A percentile compares a stretch with the other conserved stretches of the same genome.
phyloP scores from a whole-genome alignment of 2,329 filamentous ascomycete species.

The Hymenoscyphus albidus region DNA sequence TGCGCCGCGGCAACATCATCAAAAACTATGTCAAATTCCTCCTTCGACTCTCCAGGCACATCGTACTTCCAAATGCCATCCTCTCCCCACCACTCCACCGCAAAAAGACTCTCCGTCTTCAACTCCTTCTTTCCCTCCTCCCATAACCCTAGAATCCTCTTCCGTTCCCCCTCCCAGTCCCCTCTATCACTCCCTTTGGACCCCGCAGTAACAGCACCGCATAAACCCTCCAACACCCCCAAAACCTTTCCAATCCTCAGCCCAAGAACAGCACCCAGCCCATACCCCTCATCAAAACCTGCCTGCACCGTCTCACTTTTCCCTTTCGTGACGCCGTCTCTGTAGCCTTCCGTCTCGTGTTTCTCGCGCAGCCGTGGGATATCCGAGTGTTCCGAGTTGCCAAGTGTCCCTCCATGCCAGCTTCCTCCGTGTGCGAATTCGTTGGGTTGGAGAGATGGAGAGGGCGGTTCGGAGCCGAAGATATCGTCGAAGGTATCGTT shows the following conservation, averaged over 20 bases:
- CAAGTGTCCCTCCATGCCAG: constrained; percentile 10
- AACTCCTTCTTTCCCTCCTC: constrained; percentile 56
- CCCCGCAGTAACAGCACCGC: constrained; percentile 42
- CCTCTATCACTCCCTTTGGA: constrained; percentile 22
- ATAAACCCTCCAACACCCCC: constrained; percentile 72
- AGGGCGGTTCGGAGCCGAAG: constrained; percentile 34
- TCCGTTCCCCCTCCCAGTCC: constrained; percentile 18
- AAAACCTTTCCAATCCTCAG: constrained; percentile 68
- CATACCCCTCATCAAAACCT: constrained; percentile 89
- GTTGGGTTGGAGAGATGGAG: constrained; percentile 19
- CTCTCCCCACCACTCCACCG: constrained; percentile 59
- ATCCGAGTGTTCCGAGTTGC: constrained; percentile 31
- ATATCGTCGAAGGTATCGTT: constrained; percentile 34
- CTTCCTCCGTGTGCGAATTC: not conserved
- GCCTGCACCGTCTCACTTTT: constrained; percentile 75
- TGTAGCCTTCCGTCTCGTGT: constrained; percentile 72
- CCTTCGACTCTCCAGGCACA: constrained; percentile 41
- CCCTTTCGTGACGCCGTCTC: constrained; percentile 74
- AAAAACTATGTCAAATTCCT: constrained; percentile 48
- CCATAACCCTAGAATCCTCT: constrained; percentile 37
- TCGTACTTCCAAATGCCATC: constrained; percentile 70
- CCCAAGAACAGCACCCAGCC: constrained; percentile 77
- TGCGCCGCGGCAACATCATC: constrained; percentile 62
- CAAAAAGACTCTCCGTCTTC: constrained; percentile 59
- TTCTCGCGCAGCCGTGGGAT: constrained; percentile 34